These are phyloP conservation scores for Sarcomyxa edulis DNA, from an alignment of 768 basidiomycete genomes.

Conservation along the genomic window DNA sequence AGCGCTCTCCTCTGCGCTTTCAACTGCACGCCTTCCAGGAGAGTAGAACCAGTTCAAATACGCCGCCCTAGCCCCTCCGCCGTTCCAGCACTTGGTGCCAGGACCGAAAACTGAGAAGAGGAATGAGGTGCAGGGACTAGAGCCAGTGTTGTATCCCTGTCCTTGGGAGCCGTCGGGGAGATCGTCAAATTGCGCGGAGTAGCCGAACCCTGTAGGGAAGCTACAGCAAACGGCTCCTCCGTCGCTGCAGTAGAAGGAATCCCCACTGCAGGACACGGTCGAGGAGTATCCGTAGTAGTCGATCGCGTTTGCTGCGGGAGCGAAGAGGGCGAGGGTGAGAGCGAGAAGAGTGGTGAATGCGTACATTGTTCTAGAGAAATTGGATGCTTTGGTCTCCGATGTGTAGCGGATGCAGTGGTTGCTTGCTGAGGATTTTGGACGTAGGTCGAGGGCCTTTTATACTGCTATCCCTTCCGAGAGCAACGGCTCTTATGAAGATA, in stretches of 20 bases:
- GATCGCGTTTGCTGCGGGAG: background rate
- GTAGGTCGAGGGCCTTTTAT: too few species aligned
- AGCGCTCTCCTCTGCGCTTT: too few species aligned
- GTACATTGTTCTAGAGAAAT: constrained; percentile 11
- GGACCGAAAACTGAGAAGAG: background rate
- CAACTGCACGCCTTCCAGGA: background rate
- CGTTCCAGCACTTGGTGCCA: too few species aligned
- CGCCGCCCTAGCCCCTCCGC: background rate
- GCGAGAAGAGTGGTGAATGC: constrained; percentile 1
- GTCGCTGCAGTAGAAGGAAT: background rate
- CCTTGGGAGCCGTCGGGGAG: background rate
- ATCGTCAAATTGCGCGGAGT: background rate
- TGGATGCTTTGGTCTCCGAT: constrained; percentile 20
- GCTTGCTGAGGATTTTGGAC: too few species aligned
- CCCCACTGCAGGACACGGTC: background rate
- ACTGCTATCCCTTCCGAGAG: too few species aligned
- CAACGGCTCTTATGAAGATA: too few species aligned
- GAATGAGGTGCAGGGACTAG: background rate
- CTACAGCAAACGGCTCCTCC: background rate
- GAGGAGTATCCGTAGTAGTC: constrained; percentile 1
- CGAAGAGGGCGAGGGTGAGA: too few species aligned
- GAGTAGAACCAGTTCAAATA: constrained; percentile 1
- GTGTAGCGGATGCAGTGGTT: too few species aligned
- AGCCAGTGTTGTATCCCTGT: constrained; percentile 1
- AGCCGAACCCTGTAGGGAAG: background rate